Evolutionary conservation across 345 rosid species (phyloP), one percentile per base, ranked within the genome.

Genomic region (Syzygium grande): DNA sequence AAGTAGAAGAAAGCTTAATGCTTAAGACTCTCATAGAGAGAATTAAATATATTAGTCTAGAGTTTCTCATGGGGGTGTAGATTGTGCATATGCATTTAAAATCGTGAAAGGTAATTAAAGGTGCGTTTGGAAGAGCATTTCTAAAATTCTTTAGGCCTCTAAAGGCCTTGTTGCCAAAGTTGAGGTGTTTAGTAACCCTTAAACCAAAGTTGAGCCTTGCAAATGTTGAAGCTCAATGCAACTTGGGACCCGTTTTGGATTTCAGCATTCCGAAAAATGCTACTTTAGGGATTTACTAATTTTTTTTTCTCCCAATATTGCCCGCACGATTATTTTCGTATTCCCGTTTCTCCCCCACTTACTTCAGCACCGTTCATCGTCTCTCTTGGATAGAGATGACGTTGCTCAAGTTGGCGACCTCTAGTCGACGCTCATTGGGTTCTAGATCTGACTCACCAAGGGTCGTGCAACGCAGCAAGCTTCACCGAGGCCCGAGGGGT

Each of bases 371-470:
- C 4, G 23, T 34, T 19, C 79, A 68, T 68, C 2, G 1, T 68
- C 46, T 34, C 41, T 17, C 6, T 34, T 0, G 4, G 1, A 68
- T 5, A 10, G 79, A 68, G 46, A 68, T 0, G 38, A 61, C 25
- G 10, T 17, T 30, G 4, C 25, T 68, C 13, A 68, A 1, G 46
- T 17, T 13, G 0, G 7, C 9, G 46, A 68, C 46, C 23, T 16
- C 73, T 61, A 6, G 34, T 61, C 0, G 0, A 9, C 13, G 1
- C 80, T 68, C 1, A 3, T 1, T 0, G 0, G 4, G 79, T 34
- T 68, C 79, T 12, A 68, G n/a, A n/a, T 61, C 30, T 12, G 7
- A 14, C 73, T 61, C 30, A 14, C 38, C 38, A n/a, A 13, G 13
- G 23, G 46, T 34, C 9, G 0, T 9, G 17, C 43, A 30, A 68